Evolutionary conservation across 1,284 basidiomycete species (phyloP).

Genomic region (Microstroma glucosiphilum): DNA sequence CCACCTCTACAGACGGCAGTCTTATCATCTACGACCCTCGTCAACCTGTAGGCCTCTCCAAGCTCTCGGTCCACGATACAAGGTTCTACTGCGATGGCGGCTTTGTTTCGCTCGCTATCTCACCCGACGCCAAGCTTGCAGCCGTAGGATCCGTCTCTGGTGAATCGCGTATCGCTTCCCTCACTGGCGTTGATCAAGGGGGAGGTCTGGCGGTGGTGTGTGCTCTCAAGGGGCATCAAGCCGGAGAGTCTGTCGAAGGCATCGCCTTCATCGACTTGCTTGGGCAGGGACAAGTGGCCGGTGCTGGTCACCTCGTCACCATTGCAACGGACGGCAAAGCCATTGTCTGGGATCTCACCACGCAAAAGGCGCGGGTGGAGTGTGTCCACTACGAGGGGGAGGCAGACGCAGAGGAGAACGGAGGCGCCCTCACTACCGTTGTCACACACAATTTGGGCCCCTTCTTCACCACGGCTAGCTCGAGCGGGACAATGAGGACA

Average conservation of each 20-base stretch:
- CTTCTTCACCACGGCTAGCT: slow-evolving; percentile 60
- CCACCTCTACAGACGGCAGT: slow-evolving; percentile 74
- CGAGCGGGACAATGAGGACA: slow-evolving; percentile 76
- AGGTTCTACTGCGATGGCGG: slow-evolving; percentile 58
- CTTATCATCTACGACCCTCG: slow-evolving; percentile 90
- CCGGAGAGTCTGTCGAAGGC: slow-evolving; percentile 84
- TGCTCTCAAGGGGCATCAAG: slow-evolving; percentile 72
- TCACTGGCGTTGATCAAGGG: slow-evolving; percentile 59
- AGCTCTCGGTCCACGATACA: slow-evolving; percentile 59
- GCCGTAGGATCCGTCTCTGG: slow-evolving; percentile 82
- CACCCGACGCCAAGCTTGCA: slow-evolving; percentile 61
- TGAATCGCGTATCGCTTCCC: slow-evolving; percentile 72
- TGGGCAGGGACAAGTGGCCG: slow-evolving; percentile 52
- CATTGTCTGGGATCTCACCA: slow-evolving; percentile 86
- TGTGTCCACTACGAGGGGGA: slow-evolving; percentile 21
- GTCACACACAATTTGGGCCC: slow-evolving; percentile 73
- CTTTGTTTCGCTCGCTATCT: slow-evolving; percentile 79
- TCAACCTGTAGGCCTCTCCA: slow-evolving; percentile 68
- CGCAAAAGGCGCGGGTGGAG: slow-evolving; percentile 50
- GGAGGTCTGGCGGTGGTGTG: slow-evolving; percentile 67
- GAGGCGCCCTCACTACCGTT: slow-evolving; percentile 23
- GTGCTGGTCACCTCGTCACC: slow-evolving; percentile 63
- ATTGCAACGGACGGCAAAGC: slow-evolving; percentile 90
- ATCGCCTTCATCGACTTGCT: slow-evolving; percentile 76
- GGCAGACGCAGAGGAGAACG: not conserved